Evolutionary conservation across 306 rosid species (phyloP).

Genomic region (Leucaena leucocephala): DNA sequence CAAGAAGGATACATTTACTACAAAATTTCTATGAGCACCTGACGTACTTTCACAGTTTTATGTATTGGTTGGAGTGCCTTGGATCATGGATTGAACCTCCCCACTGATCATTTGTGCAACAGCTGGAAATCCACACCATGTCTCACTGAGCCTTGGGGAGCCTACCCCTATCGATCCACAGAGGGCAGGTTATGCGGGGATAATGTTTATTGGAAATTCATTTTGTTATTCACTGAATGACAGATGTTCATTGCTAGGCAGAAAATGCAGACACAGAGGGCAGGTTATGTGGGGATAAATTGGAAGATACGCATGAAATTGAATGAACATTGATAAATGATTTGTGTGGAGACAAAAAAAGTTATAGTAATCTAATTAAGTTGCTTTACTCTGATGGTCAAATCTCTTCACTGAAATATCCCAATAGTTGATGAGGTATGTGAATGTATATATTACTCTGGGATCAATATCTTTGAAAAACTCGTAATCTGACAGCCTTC

Average conservation of each 20-base stretch:
- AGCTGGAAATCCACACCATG: constrained; percentile 15
- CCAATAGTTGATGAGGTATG: not conserved
- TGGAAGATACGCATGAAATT: not conserved
- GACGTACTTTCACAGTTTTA: not conserved
- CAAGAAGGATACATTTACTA: not conserved
- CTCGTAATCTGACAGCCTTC: not conserved
- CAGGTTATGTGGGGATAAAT: not conserved
- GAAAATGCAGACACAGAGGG: not conserved
- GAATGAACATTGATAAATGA: not conserved
- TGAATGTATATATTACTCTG: not conserved
- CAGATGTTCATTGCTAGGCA: not conserved
- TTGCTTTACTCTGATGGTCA: not conserved
- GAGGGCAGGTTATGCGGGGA: no score
- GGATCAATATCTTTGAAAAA: not conserved
- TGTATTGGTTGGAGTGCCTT: not conserved
- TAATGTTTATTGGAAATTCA: not conserved
- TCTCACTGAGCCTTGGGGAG: not conserved
- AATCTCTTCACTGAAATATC: not conserved
- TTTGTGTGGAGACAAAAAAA: not conserved
- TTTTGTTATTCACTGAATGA: not conserved
- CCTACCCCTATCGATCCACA: not conserved
- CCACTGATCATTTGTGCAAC: not conserved
- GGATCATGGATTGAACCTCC: not conserved
- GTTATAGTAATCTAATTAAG: not conserved
- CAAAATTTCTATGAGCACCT: not conserved